Evolutionary conservation across 2,329 filamentous ascomycete species (phyloP).

Genomic region (Arthrobotrys conoides): DNA sequence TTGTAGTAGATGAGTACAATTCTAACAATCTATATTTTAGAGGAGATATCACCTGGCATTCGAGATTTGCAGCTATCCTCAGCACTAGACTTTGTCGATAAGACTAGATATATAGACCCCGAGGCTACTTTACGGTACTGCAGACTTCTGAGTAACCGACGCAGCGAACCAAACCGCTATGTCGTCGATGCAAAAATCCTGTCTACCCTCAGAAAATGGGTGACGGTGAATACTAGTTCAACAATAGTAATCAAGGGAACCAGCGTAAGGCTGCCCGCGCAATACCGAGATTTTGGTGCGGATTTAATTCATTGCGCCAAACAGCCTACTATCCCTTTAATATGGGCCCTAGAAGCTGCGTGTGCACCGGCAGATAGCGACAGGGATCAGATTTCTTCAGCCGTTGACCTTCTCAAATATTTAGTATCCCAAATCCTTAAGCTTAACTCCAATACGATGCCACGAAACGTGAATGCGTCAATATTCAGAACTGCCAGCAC

Average conservation of each 20-base stretch:
- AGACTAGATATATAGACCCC: slow-evolving; percentile 13
- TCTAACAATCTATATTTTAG: not conserved
- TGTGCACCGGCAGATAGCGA: not conserved
- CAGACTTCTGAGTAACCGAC: slow-evolving; percentile 2
- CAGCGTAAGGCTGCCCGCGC: not conserved
- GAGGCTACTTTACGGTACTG: slow-evolving; percentile 21
- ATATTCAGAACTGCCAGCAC: slow-evolving; percentile 17
- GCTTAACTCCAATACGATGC: slow-evolving; percentile 17
- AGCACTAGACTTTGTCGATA: slow-evolving; percentile 1
- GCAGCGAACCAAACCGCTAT: slow-evolving; percentile 4
- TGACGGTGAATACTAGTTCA: not conserved
- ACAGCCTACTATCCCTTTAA: not conserved
- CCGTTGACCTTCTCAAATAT: slow-evolving; percentile 14
- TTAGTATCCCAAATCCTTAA: slow-evolving; percentile 11
- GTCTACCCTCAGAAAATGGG: not conserved
- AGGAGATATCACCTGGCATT: slow-evolving; percentile 5
- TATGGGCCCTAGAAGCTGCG: slow-evolving; percentile 7
- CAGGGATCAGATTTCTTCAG: slow-evolving; percentile 9
- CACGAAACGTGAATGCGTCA: not conserved
- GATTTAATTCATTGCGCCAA: slow-evolving; percentile 14
- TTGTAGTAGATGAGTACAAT: too few relatives aligned
- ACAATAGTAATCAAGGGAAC: slow-evolving; percentile 13
- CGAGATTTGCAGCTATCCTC: slow-evolving; percentile 2
- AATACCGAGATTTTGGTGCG: slow-evolving; percentile 15
- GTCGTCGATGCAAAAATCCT: slow-evolving; percentile 2